phyloP scores from a whole-genome alignment of 2,329 filamentous ascomycete species.

The Albophoma yamanashiensis region DNA sequence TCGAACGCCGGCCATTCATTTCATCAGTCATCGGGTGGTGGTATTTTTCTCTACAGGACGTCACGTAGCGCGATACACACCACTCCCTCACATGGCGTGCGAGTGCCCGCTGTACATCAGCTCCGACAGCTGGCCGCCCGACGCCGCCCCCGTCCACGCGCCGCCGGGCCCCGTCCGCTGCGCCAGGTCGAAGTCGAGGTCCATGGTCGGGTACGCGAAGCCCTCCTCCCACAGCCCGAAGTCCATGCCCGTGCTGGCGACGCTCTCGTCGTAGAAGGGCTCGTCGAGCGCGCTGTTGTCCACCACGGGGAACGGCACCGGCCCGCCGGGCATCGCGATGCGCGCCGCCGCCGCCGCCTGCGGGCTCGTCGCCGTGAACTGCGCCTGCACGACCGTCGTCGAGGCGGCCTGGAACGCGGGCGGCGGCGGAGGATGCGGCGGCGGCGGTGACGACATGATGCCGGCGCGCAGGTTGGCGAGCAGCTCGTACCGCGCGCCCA shows the following conservation, averaged over 20 bases:
- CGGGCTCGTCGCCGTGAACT: background rate
- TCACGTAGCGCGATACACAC: too few species aligned
- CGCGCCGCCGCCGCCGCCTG: background rate
- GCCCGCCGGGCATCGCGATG: background rate
- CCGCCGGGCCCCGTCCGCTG: constrained; percentile 10
- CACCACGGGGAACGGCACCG: constrained; percentile 13
- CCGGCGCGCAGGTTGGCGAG: constrained; percentile 17
- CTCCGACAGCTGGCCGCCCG: constrained; percentile 3
- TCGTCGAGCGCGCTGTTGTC: constrained; percentile 16
- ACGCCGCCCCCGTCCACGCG: background rate
- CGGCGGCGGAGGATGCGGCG: background rate
- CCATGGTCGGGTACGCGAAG: constrained; percentile 23
- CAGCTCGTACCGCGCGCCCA: constrained; percentile 17
- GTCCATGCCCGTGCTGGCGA: constrained; percentile 12
- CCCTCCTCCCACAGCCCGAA: constrained; percentile 26
- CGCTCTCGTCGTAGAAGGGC: constrained; percentile 16
- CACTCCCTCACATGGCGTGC: background rate
- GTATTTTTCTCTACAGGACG: too few species aligned
- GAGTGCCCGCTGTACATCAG: background rate
- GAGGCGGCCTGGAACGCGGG: background rate
- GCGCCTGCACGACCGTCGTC: background rate
- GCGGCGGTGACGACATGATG: constrained; percentile 8
- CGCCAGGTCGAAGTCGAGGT: constrained; percentile 19
- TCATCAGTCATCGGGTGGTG: too few species aligned
- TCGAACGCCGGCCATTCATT: too few species aligned